Evolutionary conservation across 345 rosid genomes (phyloP).

Genomic region (Brassica carinata): DNA sequence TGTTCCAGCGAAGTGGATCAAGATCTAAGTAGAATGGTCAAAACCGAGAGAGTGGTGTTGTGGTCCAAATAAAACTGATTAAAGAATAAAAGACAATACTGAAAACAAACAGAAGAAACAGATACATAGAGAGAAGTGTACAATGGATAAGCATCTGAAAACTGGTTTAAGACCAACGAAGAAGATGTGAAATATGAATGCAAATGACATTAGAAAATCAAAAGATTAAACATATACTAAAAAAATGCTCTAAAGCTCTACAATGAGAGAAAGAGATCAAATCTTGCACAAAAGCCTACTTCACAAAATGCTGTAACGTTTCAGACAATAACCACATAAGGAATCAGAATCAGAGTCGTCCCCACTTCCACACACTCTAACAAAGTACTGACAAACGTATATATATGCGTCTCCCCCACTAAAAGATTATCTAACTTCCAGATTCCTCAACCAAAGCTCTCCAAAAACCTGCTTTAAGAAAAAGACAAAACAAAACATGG

Average conservation of each 20-base stretch:
- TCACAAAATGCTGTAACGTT: constrained; percentile 31
- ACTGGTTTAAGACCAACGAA: neutral
- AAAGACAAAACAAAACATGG: neutral
- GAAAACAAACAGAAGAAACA: neutral
- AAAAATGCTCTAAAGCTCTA: constrained; percentile 40
- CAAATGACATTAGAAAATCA: constrained; percentile 3
- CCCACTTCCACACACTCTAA: constrained; percentile 5
- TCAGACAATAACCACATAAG: constrained; percentile 16
- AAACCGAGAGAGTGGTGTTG: constrained; percentile 4
- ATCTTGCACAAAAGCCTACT: constrained; percentile 38
- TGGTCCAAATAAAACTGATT: constrained; percentile 27
- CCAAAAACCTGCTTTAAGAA: constrained; percentile 23
- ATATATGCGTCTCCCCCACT: constrained; percentile 2
- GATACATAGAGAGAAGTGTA: neutral
- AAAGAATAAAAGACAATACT: neutral
- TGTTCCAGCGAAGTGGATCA: neutral
- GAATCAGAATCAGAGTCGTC: constrained; percentile 20
- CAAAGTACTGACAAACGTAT: constrained; percentile 10
- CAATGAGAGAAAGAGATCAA: constrained; percentile 37
- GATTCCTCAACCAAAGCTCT: neutral
- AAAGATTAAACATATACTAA: constrained; percentile 16
- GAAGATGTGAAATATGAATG: constrained; percentile 16
- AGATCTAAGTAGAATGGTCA: constrained; percentile 20
- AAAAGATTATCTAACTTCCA: constrained; percentile 30
- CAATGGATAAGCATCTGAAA: constrained; percentile 9